phyloP scores from a whole-genome alignment of 2,329 filamentous ascomycete genomes.

The Coleophoma eucalyptorum region DNA sequence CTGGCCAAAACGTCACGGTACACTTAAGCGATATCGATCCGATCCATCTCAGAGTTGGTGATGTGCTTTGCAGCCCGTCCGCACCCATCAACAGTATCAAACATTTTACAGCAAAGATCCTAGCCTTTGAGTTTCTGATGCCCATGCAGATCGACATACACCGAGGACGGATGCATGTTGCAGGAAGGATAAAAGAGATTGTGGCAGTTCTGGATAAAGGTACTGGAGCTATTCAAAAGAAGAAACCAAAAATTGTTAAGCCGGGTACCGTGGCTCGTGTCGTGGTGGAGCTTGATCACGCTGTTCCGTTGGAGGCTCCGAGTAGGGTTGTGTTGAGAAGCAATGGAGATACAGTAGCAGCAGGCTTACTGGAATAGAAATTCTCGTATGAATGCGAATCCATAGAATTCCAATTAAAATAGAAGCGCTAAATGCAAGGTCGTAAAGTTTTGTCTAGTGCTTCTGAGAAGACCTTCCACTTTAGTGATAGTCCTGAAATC shows the following conservation, averaged over 20 bases:
- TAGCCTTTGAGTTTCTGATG: conserved; percentile 86
- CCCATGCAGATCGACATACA: conserved; percentile 90
- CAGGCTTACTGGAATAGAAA: conserved; percentile 68
- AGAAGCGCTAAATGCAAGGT: too few relatives aligned
- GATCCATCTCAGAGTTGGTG: conserved; percentile 75
- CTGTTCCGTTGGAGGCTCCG: conserved; percentile 76
- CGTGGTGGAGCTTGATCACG: conserved; percentile 67
- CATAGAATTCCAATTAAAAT: too few relatives aligned
- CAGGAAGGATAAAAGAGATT: conserved; percentile 70
- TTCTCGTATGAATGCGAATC: not conserved
- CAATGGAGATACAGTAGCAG: conserved; percentile 80
- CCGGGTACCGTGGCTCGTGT: conserved; percentile 76
- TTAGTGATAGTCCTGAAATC: too few relatives aligned
- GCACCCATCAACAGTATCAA: conserved; percentile 68
- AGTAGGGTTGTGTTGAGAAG: conserved; percentile 77
- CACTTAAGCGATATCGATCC: conserved; percentile 83
- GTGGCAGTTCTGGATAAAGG: conserved; percentile 74
- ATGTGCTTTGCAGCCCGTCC: conserved; percentile 74
- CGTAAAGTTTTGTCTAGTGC: too few relatives aligned
- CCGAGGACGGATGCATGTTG: conserved; percentile 74
- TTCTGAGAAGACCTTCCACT: too few relatives aligned
- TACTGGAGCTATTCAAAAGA: conserved; percentile 72
- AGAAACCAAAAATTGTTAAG: conserved; percentile 79
- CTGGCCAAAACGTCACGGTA: conserved; percentile 84
- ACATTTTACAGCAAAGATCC: conserved; percentile 74